Base-by-base conservation (phyloP, 2,329 filamentous ascomycete genomes). In the Aspergillus sp. region DNA sequence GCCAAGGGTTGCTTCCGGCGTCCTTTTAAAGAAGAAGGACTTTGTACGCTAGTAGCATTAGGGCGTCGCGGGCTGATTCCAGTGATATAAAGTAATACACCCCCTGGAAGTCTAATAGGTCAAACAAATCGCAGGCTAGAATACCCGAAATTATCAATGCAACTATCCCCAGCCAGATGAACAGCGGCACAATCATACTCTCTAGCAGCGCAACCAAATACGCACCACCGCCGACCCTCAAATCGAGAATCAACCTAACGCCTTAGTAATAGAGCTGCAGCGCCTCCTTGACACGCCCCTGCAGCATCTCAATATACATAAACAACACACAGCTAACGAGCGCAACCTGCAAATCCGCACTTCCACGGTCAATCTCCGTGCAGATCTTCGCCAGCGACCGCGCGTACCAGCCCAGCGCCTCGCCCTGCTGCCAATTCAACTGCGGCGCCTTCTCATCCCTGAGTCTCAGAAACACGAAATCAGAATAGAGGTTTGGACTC, bases 311-410 rank as follows among this genome's bases (percentile, higher is more conserved):
- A 19, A 76, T 73, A 49, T 70, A 74, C 9, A 74, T 72, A 43
- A 75, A 76, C n/a, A 76, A 53, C 4, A 74, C 54, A 49, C 72
- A 76, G 13, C 64, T 75, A 9, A 76, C 65, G 22, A 76, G 59
- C 15, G 71, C 72, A 17, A 74, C 64, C 49, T 72, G 69, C 2
- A 54, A 54, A 25, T 72, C 71, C 4, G 73, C 50, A 17, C 45
- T 58, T 4, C 72, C 70, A 3, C 65, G 61, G 19, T 68, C 65
- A 38, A 76, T 71, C 8, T 68, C 62, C 55, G 59, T 57, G 3
- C 70, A 70, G 31, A 76, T 50, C 22, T 63, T 60, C 49, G 72
- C 69, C 9, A 76, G 62, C 6, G 73, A 71, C n/a, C 73, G 73
- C 6, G 72, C 66, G 61, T 76, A 76, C 73, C 73, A 76, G 13